Evolutionary conservation across 768 basidiomycete genomes (phyloP), one percentile per base, ranked within the genome.

Genomic region (Amanita molliuscula): DNA sequence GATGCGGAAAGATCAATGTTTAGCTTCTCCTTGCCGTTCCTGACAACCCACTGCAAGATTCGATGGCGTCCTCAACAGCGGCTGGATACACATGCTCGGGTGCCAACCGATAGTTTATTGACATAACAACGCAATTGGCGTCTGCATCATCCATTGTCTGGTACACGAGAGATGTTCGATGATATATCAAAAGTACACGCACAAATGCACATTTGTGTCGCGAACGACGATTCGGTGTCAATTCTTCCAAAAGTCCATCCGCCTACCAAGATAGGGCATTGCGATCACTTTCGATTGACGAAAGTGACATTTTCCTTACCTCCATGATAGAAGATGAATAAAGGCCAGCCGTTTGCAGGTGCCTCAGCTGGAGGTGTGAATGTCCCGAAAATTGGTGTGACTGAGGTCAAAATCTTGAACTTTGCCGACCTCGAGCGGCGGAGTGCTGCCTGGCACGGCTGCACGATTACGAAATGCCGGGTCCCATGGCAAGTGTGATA

Each of bases 201-300:
- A 82, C 81, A 65, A 45, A 74, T 71, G 64, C 75, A 77, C 71
- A 81, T 74, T 45, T 76, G 77, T 1, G 78, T 79, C 33, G 73
- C 69, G 56, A 88, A 82, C 4, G 77, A 66, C n/a, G 73, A 75
- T 52, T 82, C 80, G 21, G 75, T 75, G 20, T 59, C 59, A 55
- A 84, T 81, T 48, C 69, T 79, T 0, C 86, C 86, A 1, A 88
- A 67, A 0, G 84, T 85, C 86, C 86, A 87, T 29, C 86, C 86
- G 36, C 86, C 85, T 82, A 10, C 23, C 33, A 34, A 16, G 13
- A 55, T 4, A 16, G 15, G 15, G 15, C 6, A 33, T 54, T 29
- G 5, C 4, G 4, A 38, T 28, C 28, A 20, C 25, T 43, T 43
- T 23, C 52, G 15, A 26, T 37, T 6, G 16, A 28, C 5, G 15